Percentiles rank a stretch among this genome's conserved stretches.
phyloP scores from a whole-genome alignment of 345 rosid genomes.

The Salix suchowensis region DNA sequence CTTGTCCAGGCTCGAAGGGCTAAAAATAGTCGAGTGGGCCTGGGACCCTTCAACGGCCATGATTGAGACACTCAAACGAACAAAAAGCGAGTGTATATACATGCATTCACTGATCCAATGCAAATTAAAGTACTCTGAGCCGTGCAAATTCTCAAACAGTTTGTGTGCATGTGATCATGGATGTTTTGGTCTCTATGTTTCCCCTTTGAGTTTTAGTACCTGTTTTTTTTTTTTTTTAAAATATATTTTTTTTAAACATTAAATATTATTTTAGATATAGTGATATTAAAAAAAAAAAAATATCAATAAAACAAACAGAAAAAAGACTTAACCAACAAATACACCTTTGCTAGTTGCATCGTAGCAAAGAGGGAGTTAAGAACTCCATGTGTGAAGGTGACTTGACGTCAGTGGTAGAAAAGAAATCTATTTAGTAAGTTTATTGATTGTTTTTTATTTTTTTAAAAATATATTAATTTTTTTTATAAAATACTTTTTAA shows the following conservation, averaged over 20 bases:
- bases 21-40: slow-evolving; percentile 8
- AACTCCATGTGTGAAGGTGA: background rate
- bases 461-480: too few relatives aligned
- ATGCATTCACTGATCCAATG: background rate
- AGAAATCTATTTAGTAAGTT: too few relatives aligned
- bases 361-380: background rate
- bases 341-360: too few relatives aligned
- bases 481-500: too few relatives aligned
- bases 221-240: too few relatives aligned
- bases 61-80: slow-evolving; percentile 33
- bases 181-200: background rate
- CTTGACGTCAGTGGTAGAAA: background rate
- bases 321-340: too few relatives aligned
- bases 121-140: background rate
- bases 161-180: background rate
- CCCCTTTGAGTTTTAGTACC: background rate
- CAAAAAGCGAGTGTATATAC: background rate
- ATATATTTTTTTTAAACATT: too few relatives aligned
- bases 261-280: too few relatives aligned
- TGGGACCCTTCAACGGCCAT: slow-evolving; percentile 30
- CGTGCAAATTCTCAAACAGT: background rate
- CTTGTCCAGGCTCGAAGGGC: background rate
- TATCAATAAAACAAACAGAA: too few relatives aligned
- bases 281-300: too few relatives aligned
- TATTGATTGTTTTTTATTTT: too few relatives aligned